Conservation (phyloP, 2,329 filamentous ascomycete species). For the Fusarium aywerte region DNA sequence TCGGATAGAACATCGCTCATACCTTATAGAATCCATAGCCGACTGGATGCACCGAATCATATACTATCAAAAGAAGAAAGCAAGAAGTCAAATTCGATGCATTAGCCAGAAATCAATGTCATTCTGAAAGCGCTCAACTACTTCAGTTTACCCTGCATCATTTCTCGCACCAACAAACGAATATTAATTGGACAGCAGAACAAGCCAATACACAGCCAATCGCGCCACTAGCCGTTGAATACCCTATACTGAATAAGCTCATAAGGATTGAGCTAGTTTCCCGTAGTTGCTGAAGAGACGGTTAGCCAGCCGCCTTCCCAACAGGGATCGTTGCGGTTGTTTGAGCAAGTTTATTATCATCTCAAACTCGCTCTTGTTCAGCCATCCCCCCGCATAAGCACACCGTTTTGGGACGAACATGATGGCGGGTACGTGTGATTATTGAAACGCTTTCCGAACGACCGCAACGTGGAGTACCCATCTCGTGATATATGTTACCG, state of each 20-base stretch:
- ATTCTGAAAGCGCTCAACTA: not conserved
- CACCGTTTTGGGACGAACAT: not conserved
- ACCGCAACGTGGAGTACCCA: not conserved
- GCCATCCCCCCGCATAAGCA: conserved; percentile 30
- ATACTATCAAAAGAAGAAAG: accelerated
- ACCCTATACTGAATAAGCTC: not conserved
- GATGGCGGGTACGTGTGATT: conserved; percentile 6
- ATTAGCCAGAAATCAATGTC: too few relatives aligned
- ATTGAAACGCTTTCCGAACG: not conserved
- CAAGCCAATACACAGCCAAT: not conserved
- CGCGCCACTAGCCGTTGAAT: not conserved
- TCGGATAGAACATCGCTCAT: not conserved
- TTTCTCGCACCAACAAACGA: not conserved
- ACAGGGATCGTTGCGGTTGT: conserved; percentile 49
- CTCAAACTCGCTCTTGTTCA: conserved; percentile 29
- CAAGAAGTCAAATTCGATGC: accelerated
- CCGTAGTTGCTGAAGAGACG: not conserved
- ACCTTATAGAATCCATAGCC: not conserved
- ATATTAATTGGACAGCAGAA: not conserved
- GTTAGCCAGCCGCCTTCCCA: not conserved
- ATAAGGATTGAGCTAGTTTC: not conserved
- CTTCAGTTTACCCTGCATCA: conserved; percentile 9
- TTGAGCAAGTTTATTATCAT: conserved; percentile 56
- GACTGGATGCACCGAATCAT: not conserved
- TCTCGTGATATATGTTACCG: not conserved